Base-by-base conservation (phyloP, 139 green algal species). In the Penium margaritaceum region DNA sequence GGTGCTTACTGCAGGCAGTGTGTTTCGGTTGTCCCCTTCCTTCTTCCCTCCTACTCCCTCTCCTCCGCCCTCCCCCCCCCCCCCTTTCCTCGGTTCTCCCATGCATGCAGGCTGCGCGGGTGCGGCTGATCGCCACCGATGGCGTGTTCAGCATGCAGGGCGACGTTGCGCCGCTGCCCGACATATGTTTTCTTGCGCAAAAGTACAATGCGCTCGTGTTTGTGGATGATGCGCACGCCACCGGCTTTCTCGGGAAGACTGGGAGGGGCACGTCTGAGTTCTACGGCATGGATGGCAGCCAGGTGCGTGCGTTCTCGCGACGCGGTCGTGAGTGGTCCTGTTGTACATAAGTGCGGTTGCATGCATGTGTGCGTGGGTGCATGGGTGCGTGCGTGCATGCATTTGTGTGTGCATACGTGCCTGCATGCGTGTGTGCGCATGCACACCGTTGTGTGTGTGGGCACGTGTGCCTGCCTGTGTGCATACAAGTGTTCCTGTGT, bases 81-180 rank as follows among this genome's bases (percentile, higher is more conserved):
- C 30, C 55, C 30, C 55, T 14, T 14, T 14, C 55, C 30, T 36
- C 30, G 9, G 9, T 14, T 14, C 63, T 27, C 9, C 63, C n/a
- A 41, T 63, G n/a, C 63, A 61, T 2, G 71, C 79, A 53, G 7
- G 63, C 64, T 30, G 36, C 21, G 29, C 76, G 82, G 35, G 70
- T 87, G 43, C 83, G 84, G 54, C 69, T 90, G 3, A 81, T 90
- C 27, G 85, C 78, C 5, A 90, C 85, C 41, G 85, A 86, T 33
- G 79, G 77, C 17, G 82, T 88, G 1, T 90, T 89, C 67, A 84
- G 65, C n/a, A 89, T 90, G 87, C 84, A 89, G 61, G 87, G 87
- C 29, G 51, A 85, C 47, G 64, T 88, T 2, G 83, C 82, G 3
- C 79, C 60, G 7, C 21, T 72, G 5, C 7, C 32, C 5, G 21